A percentile compares a stretch with the other conserved stretches of the same genome.
Conservation (phyloP, 768 basidiomycete species). For the Tylopilus sp. region DNA sequence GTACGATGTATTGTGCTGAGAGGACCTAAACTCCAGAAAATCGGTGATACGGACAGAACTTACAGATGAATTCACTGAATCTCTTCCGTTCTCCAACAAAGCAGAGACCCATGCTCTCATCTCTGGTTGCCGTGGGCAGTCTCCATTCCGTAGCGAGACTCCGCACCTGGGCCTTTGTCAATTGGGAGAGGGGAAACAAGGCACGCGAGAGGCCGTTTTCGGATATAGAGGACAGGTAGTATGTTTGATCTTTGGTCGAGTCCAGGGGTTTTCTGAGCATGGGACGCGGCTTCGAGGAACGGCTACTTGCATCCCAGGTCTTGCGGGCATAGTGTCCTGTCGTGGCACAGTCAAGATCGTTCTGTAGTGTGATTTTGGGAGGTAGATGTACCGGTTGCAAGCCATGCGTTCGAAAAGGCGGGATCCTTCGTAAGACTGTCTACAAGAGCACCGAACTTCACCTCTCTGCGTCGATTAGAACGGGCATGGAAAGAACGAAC, state of each 20-base stretch:
- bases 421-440: constrained; percentile 47
- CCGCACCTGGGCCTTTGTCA: constrained; percentile 71
- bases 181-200: constrained; percentile 70
- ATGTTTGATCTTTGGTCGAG: constrained; percentile 81
- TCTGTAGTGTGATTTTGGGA: not conserved
- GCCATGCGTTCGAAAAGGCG: constrained; percentile 47
- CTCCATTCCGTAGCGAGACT: constrained; percentile 58
- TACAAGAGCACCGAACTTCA: constrained; percentile 86
- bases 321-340: constrained; percentile 87
- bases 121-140: constrained; percentile 69
- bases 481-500: too few relatives aligned
- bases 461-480: constrained; percentile 50
- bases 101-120: constrained; percentile 93
- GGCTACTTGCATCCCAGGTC: constrained; percentile 37
- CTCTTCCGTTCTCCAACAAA: constrained; percentile 81
- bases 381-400: constrained; percentile 70
- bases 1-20: constrained; percentile 72
- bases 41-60: constrained; percentile 18
- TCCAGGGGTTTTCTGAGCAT: constrained; percentile 57
- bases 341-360: not conserved
- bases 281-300: constrained; percentile 35
- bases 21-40: not conserved
- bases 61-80: constrained; percentile 74
- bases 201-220: constrained; percentile 63
- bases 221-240: constrained; percentile 79